These are phyloP conservation scores for Zygotorulaspora mrakii DNA, from an alignment of 1,139 yeast species.

Conservation along the genomic window DNA sequence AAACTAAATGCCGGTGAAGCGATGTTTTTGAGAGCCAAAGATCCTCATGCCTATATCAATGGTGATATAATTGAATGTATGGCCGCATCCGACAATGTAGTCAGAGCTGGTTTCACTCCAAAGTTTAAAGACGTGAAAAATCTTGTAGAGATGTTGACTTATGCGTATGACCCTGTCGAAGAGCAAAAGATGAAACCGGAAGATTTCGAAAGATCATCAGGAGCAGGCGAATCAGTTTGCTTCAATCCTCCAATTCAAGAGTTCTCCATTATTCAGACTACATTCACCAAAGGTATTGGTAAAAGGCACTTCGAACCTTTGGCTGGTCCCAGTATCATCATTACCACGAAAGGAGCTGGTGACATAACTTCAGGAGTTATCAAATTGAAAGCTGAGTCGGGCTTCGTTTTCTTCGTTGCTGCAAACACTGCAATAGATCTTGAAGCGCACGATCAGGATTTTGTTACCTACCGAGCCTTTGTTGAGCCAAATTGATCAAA, in stretches of 20 bases:
- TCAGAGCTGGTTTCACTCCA: constrained; percentile 97
- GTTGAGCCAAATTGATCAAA: constrained; percentile 53
- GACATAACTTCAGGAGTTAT: constrained; percentile 45
- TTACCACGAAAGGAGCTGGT: constrained; percentile 81
- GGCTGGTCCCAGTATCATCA: constrained; percentile 84
- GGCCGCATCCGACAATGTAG: constrained; percentile 99
- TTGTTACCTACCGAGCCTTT: constrained; percentile 83
- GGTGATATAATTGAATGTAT: constrained; percentile 98
- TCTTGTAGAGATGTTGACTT: constrained; percentile 86
- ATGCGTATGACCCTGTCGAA: constrained; percentile 81
- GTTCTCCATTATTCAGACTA: constrained; percentile 83
- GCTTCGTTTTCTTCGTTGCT: constrained; percentile 80
- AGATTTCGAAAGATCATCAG: constrained; percentile 58
- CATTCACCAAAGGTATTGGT: constrained; percentile 46
- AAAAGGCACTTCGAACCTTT: constrained; percentile 51
- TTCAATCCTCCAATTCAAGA: constrained; percentile 97
- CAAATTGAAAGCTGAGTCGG: constrained; percentile 51
- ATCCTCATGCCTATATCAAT: constrained; percentile 94
- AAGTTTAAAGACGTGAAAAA: constrained; percentile 92
- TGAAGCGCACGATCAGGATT: constrained; percentile 48
- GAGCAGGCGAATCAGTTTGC: constrained; percentile 62
- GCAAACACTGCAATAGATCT: constrained; percentile 68
- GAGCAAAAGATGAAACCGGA: constrained; percentile 85
- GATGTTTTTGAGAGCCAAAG: constrained; percentile 93
- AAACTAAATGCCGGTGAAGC: constrained; percentile 87